phyloP scores from a whole-genome alignment of 2,329 filamentous ascomycete species.

The Sclerotinia nivalis region DNA sequence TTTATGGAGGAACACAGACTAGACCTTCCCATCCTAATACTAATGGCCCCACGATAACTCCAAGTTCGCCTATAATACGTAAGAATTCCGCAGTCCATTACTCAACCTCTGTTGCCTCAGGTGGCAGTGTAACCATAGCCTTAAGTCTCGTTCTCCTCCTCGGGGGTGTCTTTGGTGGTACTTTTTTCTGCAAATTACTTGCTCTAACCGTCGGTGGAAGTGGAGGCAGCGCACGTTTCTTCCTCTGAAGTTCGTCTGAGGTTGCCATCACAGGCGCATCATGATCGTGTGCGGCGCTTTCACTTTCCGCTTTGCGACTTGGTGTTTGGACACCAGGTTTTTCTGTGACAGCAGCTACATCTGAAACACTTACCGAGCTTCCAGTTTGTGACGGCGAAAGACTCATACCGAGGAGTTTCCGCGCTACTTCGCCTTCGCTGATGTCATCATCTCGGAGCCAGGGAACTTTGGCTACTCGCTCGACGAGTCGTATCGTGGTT shows the following conservation, averaged over 20 bases:
- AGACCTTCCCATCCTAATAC: background rate
- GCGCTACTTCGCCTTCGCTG: slow-evolving; percentile 50
- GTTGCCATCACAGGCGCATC: slow-evolving; percentile 25
- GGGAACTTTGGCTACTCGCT: slow-evolving; percentile 70
- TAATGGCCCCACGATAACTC: slow-evolving; percentile 13
- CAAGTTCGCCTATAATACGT: slow-evolving; percentile 1
- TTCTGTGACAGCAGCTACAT: slow-evolving; percentile 77
- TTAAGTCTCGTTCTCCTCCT: slow-evolving; percentile 40
- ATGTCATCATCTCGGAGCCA: slow-evolving; percentile 59
- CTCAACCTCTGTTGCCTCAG: slow-evolving; percentile 20
- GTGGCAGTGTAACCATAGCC: slow-evolving; percentile 21
- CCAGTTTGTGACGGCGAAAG: slow-evolving; percentile 64
- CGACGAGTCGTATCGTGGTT: slow-evolving; percentile 74
- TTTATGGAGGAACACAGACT: background rate
- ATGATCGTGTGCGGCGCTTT: slow-evolving; percentile 36
- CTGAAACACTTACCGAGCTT: slow-evolving; percentile 73
- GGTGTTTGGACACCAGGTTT: slow-evolving; percentile 82
- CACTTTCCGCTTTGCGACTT: slow-evolving; percentile 55
- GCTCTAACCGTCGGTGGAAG: slow-evolving; percentile 32
- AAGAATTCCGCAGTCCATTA: background rate
- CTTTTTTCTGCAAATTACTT: slow-evolving; percentile 37
- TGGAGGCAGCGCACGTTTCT: slow-evolving; percentile 35
- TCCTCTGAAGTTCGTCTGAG: slow-evolving; percentile 27
- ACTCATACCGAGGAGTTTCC: slow-evolving; percentile 69
- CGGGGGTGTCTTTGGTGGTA: slow-evolving; percentile 41